phyloP scores from a whole-genome alignment of 805 yeast species.

The Candida gorgasii region DNA sequence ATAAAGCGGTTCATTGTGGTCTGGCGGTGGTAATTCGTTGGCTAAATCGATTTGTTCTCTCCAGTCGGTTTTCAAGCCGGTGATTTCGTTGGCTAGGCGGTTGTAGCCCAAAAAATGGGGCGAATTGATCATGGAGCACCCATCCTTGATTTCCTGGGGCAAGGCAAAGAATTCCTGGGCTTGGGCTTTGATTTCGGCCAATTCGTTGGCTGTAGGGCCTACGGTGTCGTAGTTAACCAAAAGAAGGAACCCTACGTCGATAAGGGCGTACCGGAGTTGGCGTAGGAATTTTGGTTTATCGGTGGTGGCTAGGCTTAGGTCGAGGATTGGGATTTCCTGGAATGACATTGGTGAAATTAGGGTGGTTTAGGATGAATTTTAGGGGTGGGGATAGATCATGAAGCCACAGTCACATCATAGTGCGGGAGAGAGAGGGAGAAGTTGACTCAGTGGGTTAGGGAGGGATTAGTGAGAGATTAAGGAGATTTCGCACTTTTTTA shows the following conservation, averaged over 20 bases:
- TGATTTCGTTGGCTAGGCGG: constrained; percentile 56
- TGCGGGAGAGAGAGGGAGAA: too few species aligned
- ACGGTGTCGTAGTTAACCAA: constrained; percentile 36
- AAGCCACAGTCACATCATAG: constrained; percentile 2
- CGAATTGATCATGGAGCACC: constrained; percentile 53
- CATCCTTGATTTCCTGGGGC: constrained; percentile 45
- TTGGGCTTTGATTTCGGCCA: constrained; percentile 38
- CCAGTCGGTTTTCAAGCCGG: constrained; percentile 55
- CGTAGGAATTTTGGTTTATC: constrained; percentile 40
- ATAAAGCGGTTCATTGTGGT: constrained; percentile 40
- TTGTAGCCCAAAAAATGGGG: constrained; percentile 63
- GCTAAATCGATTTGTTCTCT: constrained; percentile 65
- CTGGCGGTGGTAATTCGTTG: constrained; percentile 49
- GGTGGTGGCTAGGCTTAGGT: constrained; percentile 39
- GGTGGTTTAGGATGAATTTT: too few species aligned
- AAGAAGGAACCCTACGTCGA: constrained; percentile 57
- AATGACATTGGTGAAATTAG: constrained; percentile 30
- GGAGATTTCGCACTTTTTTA: too few species aligned
- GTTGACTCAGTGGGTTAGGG: too few species aligned
- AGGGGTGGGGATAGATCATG: constrained; percentile 1
- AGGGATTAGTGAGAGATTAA: too few species aligned
- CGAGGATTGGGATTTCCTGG: constrained; percentile 46
- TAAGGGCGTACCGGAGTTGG: constrained; percentile 46
- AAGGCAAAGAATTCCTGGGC: constrained; percentile 46
- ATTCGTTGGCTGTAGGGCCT: constrained; percentile 44